phyloP scores from a whole-genome alignment of 2,329 filamentous ascomycete genomes.

The Coniella vitis region DNA sequence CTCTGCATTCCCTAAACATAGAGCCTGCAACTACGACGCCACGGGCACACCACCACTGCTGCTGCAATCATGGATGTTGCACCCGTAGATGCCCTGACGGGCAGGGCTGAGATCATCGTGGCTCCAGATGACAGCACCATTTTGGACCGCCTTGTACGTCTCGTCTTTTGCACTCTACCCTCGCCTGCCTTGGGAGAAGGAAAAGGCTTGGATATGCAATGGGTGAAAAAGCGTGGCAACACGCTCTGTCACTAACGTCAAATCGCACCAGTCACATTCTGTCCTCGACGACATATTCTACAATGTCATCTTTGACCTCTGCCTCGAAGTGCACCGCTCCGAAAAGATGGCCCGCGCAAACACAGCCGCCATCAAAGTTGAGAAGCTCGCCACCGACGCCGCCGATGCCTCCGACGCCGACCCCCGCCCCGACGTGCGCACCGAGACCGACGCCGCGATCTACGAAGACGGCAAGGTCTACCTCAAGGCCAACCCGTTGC shows the following conservation, averaged over 20 bases:
- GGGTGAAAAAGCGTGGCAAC: too few species aligned
- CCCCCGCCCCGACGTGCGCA: constrained; percentile 46
- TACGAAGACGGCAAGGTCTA: constrained; percentile 64
- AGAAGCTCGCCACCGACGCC: constrained; percentile 52
- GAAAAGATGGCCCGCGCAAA: constrained; percentile 69
- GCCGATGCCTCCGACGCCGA: constrained; percentile 48
- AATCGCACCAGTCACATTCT: constrained; percentile 45
- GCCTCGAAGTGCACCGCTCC: constrained; percentile 68
- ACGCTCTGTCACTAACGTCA: not conserved
- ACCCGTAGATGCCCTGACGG: constrained; percentile 37
- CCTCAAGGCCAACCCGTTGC: constrained; percentile 65
- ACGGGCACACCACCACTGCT: not conserved
- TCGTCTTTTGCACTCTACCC: not conserved
- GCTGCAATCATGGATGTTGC: constrained; percentile 13
- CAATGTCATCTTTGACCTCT: constrained; percentile 69
- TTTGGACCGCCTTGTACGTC: constrained; percentile 55
- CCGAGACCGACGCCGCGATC: constrained; percentile 61
- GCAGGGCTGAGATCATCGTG: constrained; percentile 52
- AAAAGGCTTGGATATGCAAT: too few species aligned
- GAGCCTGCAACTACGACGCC: not conserved
- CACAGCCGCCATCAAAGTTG: constrained; percentile 57
- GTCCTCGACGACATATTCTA: constrained; percentile 70
- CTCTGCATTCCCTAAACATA: constrained; percentile 3
- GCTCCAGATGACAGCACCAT: constrained; percentile 43
- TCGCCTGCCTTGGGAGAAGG: not conserved